Percentiles rank a stretch among this genome's conserved stretches.
phyloP scores from a whole-genome alignment of 495 filamentous ascomycete species.

The Penicillium cinerascens region DNA sequence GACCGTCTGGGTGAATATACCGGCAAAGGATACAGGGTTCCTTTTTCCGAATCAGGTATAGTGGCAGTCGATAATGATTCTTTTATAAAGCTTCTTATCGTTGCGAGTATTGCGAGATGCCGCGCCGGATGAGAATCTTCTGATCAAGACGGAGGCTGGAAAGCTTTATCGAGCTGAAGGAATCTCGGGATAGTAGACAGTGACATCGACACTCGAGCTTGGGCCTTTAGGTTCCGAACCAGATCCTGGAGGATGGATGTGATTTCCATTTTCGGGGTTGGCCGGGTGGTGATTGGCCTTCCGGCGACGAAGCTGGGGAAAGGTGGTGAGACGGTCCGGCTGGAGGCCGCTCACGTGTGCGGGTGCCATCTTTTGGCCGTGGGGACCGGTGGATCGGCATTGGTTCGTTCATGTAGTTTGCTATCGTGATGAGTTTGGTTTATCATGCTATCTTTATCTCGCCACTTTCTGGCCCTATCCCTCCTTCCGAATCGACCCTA shows the following conservation, averaged over 20 bases:
- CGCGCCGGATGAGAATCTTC: neutral
- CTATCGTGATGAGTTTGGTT: neutral
- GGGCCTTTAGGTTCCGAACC: constrained; percentile 2
- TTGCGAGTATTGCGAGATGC: neutral
- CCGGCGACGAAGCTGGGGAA: neutral
- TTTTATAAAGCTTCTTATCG: neutral
- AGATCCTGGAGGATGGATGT: constrained; percentile 8
- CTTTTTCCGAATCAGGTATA: constrained; percentile 8
- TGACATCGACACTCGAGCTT: neutral
- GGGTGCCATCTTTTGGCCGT: constrained; percentile 4
- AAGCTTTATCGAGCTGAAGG: neutral
- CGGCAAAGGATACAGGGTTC: constrained; percentile 9
- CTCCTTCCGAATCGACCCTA: neutral
- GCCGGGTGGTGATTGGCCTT: constrained; percentile 9
- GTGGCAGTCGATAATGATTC: neutral
- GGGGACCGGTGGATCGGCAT: neutral
- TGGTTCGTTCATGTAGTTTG: neutral
- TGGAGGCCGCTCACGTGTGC: constrained; percentile 23
- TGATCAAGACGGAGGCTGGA: neutral
- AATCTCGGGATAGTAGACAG: neutral
- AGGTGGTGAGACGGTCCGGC: neutral
- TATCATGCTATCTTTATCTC: neutral
- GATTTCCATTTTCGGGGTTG: constrained; percentile 10
- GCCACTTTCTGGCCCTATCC: neutral
- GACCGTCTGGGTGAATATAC: constrained; percentile 12